Evolutionary conservation across 164 flowering plant species (phyloP).

Genomic region (Stephania cephalantha): DNA sequence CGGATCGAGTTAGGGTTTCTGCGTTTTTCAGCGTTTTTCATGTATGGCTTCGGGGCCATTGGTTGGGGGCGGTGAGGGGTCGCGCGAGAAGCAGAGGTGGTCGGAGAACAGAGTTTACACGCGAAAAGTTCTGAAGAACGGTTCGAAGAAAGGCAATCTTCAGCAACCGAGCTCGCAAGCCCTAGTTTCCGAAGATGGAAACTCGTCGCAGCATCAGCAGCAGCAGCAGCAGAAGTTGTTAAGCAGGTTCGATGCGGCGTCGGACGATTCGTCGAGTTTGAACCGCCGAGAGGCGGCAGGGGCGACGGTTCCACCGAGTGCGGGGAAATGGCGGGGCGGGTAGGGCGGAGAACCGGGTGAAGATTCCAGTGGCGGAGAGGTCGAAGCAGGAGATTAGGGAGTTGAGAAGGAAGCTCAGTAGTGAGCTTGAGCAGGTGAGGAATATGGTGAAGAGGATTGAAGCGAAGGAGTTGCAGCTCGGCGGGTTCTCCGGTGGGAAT

Average conservation of each 20-base stretch:
- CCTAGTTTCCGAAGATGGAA: constrained; percentile 25
- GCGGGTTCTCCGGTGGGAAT: constrained; percentile 10
- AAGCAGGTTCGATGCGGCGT: constrained; percentile 27
- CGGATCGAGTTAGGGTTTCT: constrained; percentile 15
- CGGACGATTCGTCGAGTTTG: constrained; percentile 46
- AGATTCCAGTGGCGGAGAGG: constrained; percentile 34
- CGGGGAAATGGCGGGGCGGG: not conserved
- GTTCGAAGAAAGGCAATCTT: constrained; percentile 18
- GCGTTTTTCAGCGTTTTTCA: constrained; percentile 23
- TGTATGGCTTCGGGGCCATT: constrained; percentile 81
- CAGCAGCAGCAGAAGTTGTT: constrained; percentile 9
- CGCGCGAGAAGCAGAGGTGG: constrained; percentile 53
- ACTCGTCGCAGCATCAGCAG: constrained; percentile 22
- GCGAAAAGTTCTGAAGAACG: constrained; percentile 42
- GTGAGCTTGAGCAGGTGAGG: constrained; percentile 63
- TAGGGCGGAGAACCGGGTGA: constrained; percentile 33
- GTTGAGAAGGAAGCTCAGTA: constrained; percentile 50
- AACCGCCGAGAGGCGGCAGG: constrained; percentile 21
- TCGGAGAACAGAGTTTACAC: constrained; percentile 55
- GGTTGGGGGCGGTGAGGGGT: constrained; percentile 39
- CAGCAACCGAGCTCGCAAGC: constrained; percentile 12
- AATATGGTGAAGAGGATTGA: constrained; percentile 60
- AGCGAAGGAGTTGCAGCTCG: constrained; percentile 30
- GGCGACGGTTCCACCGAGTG: constrained; percentile 10
- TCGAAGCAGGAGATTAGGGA: constrained; percentile 60